Evolutionary conservation across 257 asterid genomes (phyloP).

Genomic region (Capsicum chinense): DNA sequence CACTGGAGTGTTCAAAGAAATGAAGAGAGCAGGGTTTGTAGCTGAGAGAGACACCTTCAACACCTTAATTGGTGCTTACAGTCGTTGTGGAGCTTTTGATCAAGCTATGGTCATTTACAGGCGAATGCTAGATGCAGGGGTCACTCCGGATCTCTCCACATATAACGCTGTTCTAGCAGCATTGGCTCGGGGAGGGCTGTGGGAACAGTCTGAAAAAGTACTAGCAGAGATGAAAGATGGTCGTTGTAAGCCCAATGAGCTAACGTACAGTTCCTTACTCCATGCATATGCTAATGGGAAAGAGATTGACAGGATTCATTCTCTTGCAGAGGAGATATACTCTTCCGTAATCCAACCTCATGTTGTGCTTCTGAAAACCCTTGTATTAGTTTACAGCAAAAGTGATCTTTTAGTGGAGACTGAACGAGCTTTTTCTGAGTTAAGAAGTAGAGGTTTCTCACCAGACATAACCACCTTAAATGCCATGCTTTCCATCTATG

Average conservation of each 20-base stretch:
- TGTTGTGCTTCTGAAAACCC: slow-evolving; percentile 69
- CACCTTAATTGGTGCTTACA: slow-evolving; percentile 86
- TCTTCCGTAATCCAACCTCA: slow-evolving; percentile 60
- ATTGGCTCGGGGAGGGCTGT: slow-evolving; percentile 80
- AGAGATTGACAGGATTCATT: slow-evolving; percentile 61
- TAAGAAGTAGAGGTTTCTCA: slow-evolving; percentile 59
- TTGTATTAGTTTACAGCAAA: slow-evolving; percentile 86
- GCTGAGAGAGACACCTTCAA: slow-evolving; percentile 95
- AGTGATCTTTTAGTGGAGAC: slow-evolving; percentile 71
- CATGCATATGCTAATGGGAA: slow-evolving; percentile 94
- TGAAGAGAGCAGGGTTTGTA: slow-evolving; percentile 89
- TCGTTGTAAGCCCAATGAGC: slow-evolving; percentile 80
- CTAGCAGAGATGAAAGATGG: slow-evolving; percentile 75
- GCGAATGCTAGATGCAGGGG: slow-evolving; percentile 80
- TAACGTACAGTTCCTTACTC: slow-evolving; percentile 81
- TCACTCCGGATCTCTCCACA: slow-evolving; percentile 84
- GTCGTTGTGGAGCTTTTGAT: slow-evolving; percentile 84
- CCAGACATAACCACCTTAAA: slow-evolving; percentile 73
- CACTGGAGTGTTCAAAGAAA: slow-evolving; percentile 85
- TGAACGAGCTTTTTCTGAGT: slow-evolving; percentile 72
- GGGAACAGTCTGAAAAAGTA: slow-evolving; percentile 91
- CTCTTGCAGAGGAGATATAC: slow-evolving; percentile 69
- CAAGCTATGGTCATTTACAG: slow-evolving; percentile 85
- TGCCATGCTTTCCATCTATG: slow-evolving; percentile 86
- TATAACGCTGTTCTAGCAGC: slow-evolving; percentile 92